phyloP scores from a whole-genome alignment of 305 asterid species.

The Ruellia speciosa region DNA sequence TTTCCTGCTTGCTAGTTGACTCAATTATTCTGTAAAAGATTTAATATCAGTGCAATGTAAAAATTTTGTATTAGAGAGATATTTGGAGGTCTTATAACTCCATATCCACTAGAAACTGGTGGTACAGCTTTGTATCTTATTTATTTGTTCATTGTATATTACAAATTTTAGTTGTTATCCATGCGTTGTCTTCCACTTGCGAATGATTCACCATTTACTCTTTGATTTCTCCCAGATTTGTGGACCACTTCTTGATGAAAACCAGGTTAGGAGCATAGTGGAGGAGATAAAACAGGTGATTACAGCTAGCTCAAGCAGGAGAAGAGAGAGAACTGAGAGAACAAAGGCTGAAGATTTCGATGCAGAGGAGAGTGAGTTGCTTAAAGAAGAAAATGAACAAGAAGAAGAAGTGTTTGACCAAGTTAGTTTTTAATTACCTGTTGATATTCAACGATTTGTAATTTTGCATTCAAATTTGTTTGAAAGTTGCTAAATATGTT shows the following conservation, averaged over 20 bases:
- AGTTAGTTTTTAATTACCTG: slow-evolving; percentile 31
- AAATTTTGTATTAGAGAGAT: neutral
- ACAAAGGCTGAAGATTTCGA: slow-evolving; percentile 87
- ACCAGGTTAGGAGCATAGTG: slow-evolving; percentile 75
- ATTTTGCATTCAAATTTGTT: neutral
- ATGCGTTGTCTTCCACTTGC: neutral
- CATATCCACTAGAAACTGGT: neutral
- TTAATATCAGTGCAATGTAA: too few relatives aligned
- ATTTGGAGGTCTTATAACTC: neutral
- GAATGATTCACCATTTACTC: slow-evolving; percentile 10
- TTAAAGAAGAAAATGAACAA: slow-evolving; percentile 85
- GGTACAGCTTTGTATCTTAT: neutral
- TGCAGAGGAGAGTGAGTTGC: slow-evolving; percentile 79
- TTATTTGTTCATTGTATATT: neutral
- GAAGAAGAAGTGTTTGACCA: slow-evolving; percentile 92
- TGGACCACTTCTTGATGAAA: slow-evolving; percentile 68
- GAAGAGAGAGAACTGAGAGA: slow-evolving; percentile 68
- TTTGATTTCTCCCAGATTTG: slow-evolving; percentile 42
- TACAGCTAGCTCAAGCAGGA: slow-evolving; percentile 85
- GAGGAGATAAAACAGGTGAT: slow-evolving; percentile 77
- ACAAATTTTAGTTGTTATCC: neutral
- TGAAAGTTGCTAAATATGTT: slow-evolving; percentile 1
- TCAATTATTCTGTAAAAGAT: neutral
- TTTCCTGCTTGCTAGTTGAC: neutral
- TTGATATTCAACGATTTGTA: neutral